Percentiles rank a stretch among this genome's conserved stretches.
Conservation (phyloP, 805 yeast species). For the Pichia cephalocereana region DNA sequence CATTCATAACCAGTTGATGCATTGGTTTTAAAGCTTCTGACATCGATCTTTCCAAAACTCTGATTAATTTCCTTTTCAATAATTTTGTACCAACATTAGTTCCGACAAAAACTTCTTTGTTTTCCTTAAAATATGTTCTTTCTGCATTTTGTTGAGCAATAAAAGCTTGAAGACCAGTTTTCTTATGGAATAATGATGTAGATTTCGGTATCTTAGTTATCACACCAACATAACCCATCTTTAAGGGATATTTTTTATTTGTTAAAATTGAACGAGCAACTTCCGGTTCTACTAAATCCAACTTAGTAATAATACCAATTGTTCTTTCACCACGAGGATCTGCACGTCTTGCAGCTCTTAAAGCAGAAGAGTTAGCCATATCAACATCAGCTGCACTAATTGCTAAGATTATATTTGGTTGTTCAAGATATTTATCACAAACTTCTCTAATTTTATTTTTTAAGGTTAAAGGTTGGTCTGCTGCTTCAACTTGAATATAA, state of each 20-base stretch:
- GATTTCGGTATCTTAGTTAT: constrained; percentile 60
- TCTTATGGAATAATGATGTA: constrained; percentile 42
- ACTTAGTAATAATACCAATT: constrained; percentile 89
- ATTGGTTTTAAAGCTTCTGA: constrained; percentile 83
- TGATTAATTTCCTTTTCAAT: constrained; percentile 73
- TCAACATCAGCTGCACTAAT: constrained; percentile 98
- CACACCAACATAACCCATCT: constrained; percentile 99
- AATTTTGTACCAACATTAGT: constrained; percentile 69
- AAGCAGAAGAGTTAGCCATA: constrained; percentile 90
- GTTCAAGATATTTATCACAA: constrained; percentile 78
- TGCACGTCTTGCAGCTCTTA: constrained; percentile 77
- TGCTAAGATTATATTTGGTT: constrained; percentile 91
- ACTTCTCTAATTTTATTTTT: constrained; percentile 70
- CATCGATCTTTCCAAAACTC: constrained; percentile 85
- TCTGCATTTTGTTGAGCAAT: constrained; percentile 64
- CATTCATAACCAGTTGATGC: constrained; percentile 74
- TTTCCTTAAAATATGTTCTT: constrained; percentile 49
- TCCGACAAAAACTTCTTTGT: constrained; percentile 49
- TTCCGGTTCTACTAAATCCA: constrained; percentile 79
- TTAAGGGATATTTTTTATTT: constrained; percentile 79
- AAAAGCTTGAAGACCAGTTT: constrained; percentile 51
- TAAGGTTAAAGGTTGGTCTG: constrained; percentile 85
- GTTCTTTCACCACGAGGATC: constrained; percentile 96
- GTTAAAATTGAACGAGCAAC: constrained; percentile 58
- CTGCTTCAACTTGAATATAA: constrained; percentile 92